Percentiles rank a stretch among this genome's conserved stretches.
These are phyloP conservation scores for Maudiozyma humilis DNA, from an alignment of 1,139 yeast species.

Conservation along the genomic window DNA sequence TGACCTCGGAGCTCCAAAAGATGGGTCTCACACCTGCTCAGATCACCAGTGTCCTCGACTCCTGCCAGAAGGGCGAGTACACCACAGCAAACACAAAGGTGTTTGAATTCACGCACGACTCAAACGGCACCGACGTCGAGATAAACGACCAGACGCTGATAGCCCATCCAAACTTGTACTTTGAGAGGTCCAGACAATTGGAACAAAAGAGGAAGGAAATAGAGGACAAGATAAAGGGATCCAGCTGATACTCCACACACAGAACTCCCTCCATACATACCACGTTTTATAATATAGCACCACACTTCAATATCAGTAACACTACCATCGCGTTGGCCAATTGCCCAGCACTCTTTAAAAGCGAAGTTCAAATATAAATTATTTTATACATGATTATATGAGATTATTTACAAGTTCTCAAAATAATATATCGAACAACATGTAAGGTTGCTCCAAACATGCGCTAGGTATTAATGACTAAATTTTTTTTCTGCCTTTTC, in stretches of 20 bases:
- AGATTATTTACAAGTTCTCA: constrained; percentile 3
- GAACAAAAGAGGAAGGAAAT: constrained; percentile 13
- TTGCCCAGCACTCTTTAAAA: too few species aligned
- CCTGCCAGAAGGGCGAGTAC: constrained; percentile 57
- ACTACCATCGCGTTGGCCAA: not conserved
- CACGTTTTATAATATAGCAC: too few species aligned
- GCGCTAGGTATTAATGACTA: not conserved
- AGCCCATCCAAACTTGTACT: constrained; percentile 81
- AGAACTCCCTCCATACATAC: too few species aligned
- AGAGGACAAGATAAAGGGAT: constrained; percentile 21
- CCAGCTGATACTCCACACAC: not conserved
- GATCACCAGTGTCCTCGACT: constrained; percentile 54
- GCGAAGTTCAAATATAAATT: constrained; percentile 3
- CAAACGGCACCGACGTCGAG: constrained; percentile 32
- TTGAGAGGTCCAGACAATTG: constrained; percentile 53
- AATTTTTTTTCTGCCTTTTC: not conserved
- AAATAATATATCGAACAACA: not conserved
- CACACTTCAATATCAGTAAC: too few species aligned
- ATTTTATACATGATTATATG: constrained; percentile 4
- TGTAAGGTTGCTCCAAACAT: not conserved
- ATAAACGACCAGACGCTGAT: constrained; percentile 50
- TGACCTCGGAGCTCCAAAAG: constrained; percentile 45
- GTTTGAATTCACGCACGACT: constrained; percentile 54
- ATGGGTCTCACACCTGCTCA: constrained; percentile 67
- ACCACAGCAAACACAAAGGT: constrained; percentile 87